Evolutionary conservation across 2,329 filamentous ascomycete genomes (phyloP).

Genomic region (Rhinocladiella mackenziei): DNA sequence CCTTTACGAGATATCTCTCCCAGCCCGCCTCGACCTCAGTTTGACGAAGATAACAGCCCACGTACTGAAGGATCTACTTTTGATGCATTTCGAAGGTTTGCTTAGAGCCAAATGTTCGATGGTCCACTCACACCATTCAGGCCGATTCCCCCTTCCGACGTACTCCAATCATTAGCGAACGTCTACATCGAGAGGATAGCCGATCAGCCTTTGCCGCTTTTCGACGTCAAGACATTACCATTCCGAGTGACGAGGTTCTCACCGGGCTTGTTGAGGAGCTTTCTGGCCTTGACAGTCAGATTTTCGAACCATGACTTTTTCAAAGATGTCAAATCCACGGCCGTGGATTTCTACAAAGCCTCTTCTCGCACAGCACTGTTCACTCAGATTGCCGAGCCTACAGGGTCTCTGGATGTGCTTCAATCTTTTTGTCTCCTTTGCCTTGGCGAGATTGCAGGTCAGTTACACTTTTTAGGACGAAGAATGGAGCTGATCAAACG

Average conservation of each 20-base stretch:
- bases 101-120: slow-evolving; percentile 4
- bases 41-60: not conserved
- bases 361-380: slow-evolving; percentile 29
- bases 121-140: slow-evolving; percentile 26
- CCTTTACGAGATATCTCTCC: slow-evolving; percentile 3
- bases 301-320: slow-evolving; percentile 37
- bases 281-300: slow-evolving; percentile 43
- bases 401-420: slow-evolving; percentile 9
- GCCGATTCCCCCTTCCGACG: slow-evolving; percentile 39
- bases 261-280: slow-evolving; percentile 37
- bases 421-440: slow-evolving; percentile 24
- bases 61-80: not conserved
- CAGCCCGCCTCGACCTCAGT: not conserved
- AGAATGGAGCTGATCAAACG: not conserved
- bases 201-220: slow-evolving; percentile 49
- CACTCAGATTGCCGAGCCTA: slow-evolving; percentile 12
- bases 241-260: slow-evolving; percentile 37
- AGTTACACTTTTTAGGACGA: not conserved
- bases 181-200: slow-evolving; percentile 49
- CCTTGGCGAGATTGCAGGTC: slow-evolving; percentile 22
- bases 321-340: slow-evolving; percentile 26
- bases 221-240: slow-evolving; percentile 31
- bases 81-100: slow-evolving; percentile 8
- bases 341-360: slow-evolving; percentile 36
- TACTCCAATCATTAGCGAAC: slow-evolving; percentile 39